These are phyloP conservation scores for Leccinum incarnatum DNA, from an alignment of 768 basidiomycete species.

Conservation along the genomic window DNA sequence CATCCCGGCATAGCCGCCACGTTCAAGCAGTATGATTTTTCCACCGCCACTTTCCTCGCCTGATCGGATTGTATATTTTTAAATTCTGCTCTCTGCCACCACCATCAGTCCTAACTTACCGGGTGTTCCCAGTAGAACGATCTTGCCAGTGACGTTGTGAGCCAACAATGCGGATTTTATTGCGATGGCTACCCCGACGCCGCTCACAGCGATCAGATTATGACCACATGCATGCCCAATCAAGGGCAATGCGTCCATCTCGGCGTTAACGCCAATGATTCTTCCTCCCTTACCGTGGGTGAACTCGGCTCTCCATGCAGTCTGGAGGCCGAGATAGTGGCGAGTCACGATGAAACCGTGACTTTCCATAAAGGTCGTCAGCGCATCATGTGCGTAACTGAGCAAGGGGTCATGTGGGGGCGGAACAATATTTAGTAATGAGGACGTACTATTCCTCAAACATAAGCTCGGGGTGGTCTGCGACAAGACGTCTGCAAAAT, in stretches of 20 bases:
- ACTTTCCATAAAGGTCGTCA: conserved; percentile 63
- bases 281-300: conserved; percentile 56
- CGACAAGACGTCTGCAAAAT: conserved; percentile 18
- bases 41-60: conserved; percentile 81
- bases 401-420: conserved; percentile 7
- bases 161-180: conserved; percentile 65
- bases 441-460: conserved; percentile 60
- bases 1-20: conserved; percentile 79
- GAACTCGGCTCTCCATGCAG: conserved; percentile 79
- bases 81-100: neutral
- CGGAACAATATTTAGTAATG: neutral
- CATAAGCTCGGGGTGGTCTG: conserved; percentile 63
- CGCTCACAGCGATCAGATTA: conserved; percentile 78
- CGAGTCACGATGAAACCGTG: conserved; percentile 71
- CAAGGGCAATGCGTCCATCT: conserved; percentile 63
- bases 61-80: conserved; percentile 25
- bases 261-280: conserved; percentile 75
- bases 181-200: conserved; percentile 71
- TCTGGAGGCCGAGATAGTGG: conserved; percentile 67
- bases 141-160: conserved; percentile 60
- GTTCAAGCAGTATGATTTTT: conserved; percentile 69
- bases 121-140: conserved; percentile 78
- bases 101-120: conserved; percentile 36
- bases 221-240: conserved; percentile 74
- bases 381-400: conserved; percentile 69